Percentiles rank a stretch among this genome's conserved stretches.
phyloP scores from a whole-genome alignment of 1,284 basidiomycete species.

The Vanrija sp. region DNA sequence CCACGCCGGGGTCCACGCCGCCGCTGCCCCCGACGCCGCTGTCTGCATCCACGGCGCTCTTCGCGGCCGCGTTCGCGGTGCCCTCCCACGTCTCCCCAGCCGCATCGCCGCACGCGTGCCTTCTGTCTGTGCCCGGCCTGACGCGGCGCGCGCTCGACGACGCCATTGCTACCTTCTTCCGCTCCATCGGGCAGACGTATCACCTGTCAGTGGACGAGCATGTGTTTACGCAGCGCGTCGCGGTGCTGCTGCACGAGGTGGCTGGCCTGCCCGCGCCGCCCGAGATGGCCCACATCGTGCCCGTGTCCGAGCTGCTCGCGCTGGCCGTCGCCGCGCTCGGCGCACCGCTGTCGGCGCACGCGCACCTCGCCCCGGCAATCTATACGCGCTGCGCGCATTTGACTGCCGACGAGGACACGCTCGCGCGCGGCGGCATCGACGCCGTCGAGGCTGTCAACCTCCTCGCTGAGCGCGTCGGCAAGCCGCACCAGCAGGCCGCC shows the following conservation, averaged over 20 bases:
- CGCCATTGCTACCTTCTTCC: background rate
- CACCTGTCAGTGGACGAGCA: background rate
- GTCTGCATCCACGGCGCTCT: background rate
- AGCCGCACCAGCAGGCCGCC: background rate
- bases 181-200: background rate
- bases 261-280: background rate
- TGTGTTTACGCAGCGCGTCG: background rate
- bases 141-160: background rate
- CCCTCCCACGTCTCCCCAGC: too few relatives aligned
- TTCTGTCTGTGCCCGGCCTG: background rate
- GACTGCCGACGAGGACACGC: background rate
- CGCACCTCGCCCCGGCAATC: background rate
- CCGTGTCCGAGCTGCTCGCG: conserved; percentile 1
- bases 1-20: too few relatives aligned
- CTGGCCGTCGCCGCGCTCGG: background rate
- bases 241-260: background rate
- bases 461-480: background rate
- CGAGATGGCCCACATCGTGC: background rate
- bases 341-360: background rate
- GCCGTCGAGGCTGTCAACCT: background rate
- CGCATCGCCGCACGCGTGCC: background rate
- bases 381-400: background rate
- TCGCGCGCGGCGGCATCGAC: background rate
- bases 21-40: background rate
- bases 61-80: too few relatives aligned